These are phyloP conservation scores for Claviceps sp. DNA, from an alignment of 2,329 filamentous ascomycete species.

Conservation along the genomic window DNA sequence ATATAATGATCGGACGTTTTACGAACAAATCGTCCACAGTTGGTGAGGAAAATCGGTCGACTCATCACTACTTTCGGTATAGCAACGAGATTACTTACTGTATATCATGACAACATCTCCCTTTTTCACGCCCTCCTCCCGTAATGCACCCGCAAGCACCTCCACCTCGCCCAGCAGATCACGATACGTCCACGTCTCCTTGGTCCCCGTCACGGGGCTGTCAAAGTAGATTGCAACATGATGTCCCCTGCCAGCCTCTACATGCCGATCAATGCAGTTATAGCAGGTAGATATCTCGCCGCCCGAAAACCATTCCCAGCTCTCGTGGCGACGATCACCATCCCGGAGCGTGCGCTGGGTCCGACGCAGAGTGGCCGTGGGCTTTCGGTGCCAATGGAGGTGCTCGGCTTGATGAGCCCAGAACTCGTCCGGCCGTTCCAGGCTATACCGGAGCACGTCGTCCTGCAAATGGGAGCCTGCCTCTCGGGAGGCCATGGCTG, in stretches of 20 bases:
- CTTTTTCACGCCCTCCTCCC: conserved; percentile 67
- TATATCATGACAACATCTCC: conserved; percentile 87
- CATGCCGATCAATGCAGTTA: conserved; percentile 84
- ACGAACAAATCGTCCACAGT: no score
- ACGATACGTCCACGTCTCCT: conserved; percentile 61
- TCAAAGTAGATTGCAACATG: conserved; percentile 73
- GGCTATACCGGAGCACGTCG: conserved; percentile 40
- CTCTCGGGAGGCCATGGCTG: conserved; percentile 4
- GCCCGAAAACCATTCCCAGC: conserved; percentile 84
- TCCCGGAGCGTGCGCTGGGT: conserved; percentile 49
- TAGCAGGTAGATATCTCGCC: conserved; percentile 85
- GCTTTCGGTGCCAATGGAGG: conserved; percentile 69
- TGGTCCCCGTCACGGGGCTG: conserved; percentile 64
- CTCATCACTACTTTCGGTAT: no score
- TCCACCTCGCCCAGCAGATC: conserved; percentile 70
- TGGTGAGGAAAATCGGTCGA: background rate
- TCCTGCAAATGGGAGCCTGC: conserved; percentile 28
- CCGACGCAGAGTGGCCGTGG: conserved; percentile 45
- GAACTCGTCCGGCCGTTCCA: conserved; percentile 57
- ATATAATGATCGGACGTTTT: no score
- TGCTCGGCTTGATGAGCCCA: conserved; percentile 64
- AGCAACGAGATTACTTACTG: conserved; percentile 36
- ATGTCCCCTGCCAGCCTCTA: conserved; percentile 63
- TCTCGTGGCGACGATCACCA: conserved; percentile 50
- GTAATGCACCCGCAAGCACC: conserved; percentile 64